Evolutionary conservation across 441 rosid genomes (phyloP), one percentile per base, ranked within the genome.

Genomic region (Croton laevigatus): DNA sequence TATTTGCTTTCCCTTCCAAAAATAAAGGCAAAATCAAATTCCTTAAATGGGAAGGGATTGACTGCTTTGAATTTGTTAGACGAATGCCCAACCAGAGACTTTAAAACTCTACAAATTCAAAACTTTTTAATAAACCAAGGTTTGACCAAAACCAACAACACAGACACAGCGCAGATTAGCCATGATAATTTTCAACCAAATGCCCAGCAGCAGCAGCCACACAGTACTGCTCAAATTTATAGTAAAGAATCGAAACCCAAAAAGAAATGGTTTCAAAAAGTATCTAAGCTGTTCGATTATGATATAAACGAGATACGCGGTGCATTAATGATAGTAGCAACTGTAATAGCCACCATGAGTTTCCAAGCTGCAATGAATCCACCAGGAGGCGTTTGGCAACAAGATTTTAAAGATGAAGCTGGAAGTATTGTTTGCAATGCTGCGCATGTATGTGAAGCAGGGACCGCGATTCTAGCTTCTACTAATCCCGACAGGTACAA

Each of bases 391-490:
- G 55, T 52, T 6, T 52, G 55, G 55, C 55, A 52, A 52, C 55
- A 52, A 6, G 16, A 49, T 49, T 49, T 49, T 12, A 11, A 2
- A 49, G 19, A 49, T 49, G 16, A 1, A 5, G 1, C 53, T 49
- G 53, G 19, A 5, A 19, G 17, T 46, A 3, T 7, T 46, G 42
- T 0, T 4, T 60, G 68, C 66, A 55, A 22, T 1, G 20, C 19
- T 3, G 32, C 65, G 1, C 44, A 69, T 16, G 3, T 59, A 58
- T 69, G 57, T 27, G 65, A 69, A 75, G 82, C 76, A 3, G 87
- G 87, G 16, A 84, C 78, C 27, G 20, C 81, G 19, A 71, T 81
- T 0, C 19, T 70, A 36, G 71, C 72, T 8, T 61, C 66, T 65
- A 20, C 42, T 3, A 16, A 63, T 10, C 62, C 48, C 14, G 1